A percentile compares a stretch with the other conserved stretches of the same genome.
phyloP scores from a whole-genome alignment of 805 yeast species.

The Yarrowia sp. region DNA sequence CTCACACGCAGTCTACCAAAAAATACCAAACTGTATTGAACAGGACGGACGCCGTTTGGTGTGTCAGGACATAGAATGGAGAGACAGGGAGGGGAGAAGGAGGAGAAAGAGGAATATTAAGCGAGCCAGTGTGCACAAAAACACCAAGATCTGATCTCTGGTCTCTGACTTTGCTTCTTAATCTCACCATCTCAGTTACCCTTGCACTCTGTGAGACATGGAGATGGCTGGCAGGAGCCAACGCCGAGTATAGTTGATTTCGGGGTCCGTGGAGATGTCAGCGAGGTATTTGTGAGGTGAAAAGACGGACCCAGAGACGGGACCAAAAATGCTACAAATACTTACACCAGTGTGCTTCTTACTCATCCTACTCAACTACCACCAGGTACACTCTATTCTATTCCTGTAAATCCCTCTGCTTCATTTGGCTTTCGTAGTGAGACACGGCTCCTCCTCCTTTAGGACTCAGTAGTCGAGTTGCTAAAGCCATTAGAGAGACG shows the following conservation, averaged over 20 bases:
- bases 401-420: not conserved
- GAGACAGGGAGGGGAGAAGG: too few species aligned
- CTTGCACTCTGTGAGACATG: not conserved
- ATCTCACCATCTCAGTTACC: not conserved
- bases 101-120: too few species aligned
- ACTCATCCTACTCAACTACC: too few species aligned
- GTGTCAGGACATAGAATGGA: too few species aligned
- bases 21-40: not conserved
- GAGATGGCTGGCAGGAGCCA: conserved; percentile 2
- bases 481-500: not conserved
- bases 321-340: too few species aligned
- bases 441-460: not conserved
- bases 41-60: not conserved
- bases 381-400: too few species aligned
- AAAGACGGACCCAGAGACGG: too few species aligned
- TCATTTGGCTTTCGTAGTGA: conserved; percentile 6
- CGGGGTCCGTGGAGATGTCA: not conserved
- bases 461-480: not conserved
- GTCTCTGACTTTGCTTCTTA: too few species aligned
- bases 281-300: not conserved
- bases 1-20: not conserved
- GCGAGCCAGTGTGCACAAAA: too few species aligned
- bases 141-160: too few species aligned
- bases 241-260: not conserved
- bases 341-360: too few species aligned